Percentiles rank a stretch among this genome's conserved stretches.
phyloP scores from a whole-genome alignment of 1,139 yeast species.

The Suhomyces kunorum region DNA sequence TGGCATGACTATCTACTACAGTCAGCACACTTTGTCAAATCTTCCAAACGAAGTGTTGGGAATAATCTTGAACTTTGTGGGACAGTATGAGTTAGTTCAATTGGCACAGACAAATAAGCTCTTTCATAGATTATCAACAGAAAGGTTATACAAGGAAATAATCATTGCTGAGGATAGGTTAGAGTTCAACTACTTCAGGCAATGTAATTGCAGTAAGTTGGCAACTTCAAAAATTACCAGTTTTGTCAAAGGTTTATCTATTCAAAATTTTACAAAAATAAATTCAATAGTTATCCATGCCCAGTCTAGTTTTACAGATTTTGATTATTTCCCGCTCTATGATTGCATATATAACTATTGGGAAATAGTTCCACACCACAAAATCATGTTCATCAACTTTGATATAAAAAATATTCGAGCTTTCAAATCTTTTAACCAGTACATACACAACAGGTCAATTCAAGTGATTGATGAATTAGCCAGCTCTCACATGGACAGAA shows the following conservation, averaged over 20 bases:
- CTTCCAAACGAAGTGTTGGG: conserved; percentile 18
- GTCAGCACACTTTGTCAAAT: conserved; percentile 3
- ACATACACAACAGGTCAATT: conserved; percentile 16
- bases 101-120: conserved; percentile 17
- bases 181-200: conserved; percentile 7
- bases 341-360: conserved; percentile 19
- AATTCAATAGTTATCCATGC: conserved; percentile 21
- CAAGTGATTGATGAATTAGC: conserved; percentile 21
- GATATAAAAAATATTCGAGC: conserved; percentile 26
- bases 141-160: conserved; percentile 21
- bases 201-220: conserved; percentile 5
- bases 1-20: no score
- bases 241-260: conserved; percentile 18
- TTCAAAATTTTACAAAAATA: conserved; percentile 19
- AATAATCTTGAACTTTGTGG: conserved; percentile 16
- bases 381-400: conserved; percentile 22
- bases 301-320: conserved; percentile 21
- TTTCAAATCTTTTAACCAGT: conserved; percentile 22
- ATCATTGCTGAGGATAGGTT: conserved; percentile 19
- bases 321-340: conserved; percentile 24
- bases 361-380: conserved; percentile 19
- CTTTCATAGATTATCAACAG: conserved; percentile 19
- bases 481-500: conserved; percentile 14
- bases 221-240: conserved; percentile 13
- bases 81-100: conserved; percentile 18